Conservation (phyloP, 768 basidiomycete species). For the Tricholoma flavovirens region DNA sequence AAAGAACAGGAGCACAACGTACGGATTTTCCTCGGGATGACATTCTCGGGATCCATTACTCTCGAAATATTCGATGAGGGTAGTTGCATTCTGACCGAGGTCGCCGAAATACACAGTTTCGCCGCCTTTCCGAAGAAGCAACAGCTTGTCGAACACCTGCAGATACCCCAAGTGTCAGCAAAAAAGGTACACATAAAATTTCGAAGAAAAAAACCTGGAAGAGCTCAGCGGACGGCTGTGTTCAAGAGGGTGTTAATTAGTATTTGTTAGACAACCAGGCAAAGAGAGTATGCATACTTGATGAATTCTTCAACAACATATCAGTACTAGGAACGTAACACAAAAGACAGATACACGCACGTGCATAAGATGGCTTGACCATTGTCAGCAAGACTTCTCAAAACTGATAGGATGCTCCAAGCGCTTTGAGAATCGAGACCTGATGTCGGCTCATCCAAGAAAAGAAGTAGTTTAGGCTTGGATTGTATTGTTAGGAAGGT, state of each 20-base stretch:
- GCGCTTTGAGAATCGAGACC: conserved; percentile 85
- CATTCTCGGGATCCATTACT: conserved; percentile 60
- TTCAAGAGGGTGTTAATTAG: conserved; percentile 27
- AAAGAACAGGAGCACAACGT: conserved; percentile 6
- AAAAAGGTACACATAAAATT: neutral
- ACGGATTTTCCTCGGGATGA: conserved; percentile 69
- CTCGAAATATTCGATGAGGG: conserved; percentile 72
- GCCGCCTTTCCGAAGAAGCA: conserved; percentile 81
- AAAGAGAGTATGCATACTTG: conserved; percentile 22
- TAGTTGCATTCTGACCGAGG: conserved; percentile 55
- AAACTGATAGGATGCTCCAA: conserved; percentile 74
- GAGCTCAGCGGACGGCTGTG: conserved; percentile 74
- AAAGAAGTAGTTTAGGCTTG: conserved; percentile 72
- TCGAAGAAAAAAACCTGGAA: conserved; percentile 44
- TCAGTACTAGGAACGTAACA: neutral
- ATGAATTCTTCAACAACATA: conserved; percentile 32
- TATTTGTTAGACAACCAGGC: neutral
- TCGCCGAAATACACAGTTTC: conserved; percentile 73
- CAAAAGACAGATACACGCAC: conserved; percentile 26
- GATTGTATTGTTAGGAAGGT: neutral
- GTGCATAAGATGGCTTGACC: conserved; percentile 94
- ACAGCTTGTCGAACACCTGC: conserved; percentile 63
- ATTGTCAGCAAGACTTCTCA: conserved; percentile 68
- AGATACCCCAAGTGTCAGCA: neutral
- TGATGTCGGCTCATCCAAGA: conserved; percentile 87